A percentile compares a stretch with the other conserved stretches of the same genome.
These are phyloP conservation scores for Hirsutella rhossiliensis DNA, from an alignment of 2,329 filamentous ascomycete species.

Conservation along the genomic window DNA sequence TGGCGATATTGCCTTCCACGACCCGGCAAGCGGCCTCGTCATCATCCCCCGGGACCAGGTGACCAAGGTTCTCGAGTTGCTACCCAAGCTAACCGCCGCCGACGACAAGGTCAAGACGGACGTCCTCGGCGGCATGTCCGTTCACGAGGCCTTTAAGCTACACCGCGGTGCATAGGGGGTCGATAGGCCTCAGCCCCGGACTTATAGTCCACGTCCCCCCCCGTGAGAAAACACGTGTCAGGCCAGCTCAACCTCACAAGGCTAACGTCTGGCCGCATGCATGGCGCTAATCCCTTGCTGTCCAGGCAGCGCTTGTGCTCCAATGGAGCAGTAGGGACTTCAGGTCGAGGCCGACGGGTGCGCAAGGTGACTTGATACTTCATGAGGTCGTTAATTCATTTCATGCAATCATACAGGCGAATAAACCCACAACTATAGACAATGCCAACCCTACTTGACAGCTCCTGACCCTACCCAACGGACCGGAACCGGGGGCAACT, in stretches of 20 bases:
- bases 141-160: conserved; percentile 54
- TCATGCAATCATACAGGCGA: conserved; percentile 21
- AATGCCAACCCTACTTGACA: conserved; percentile 11
- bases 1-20: conserved; percentile 60
- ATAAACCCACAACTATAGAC: conserved; percentile 10
- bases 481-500: conserved; percentile 1
- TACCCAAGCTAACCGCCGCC: conserved; percentile 36
- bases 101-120: conserved; percentile 53
- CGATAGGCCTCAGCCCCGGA: not conserved
- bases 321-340: too few species aligned
- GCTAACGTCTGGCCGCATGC: too few species aligned
- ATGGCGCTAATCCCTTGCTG: too few species aligned
- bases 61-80: conserved; percentile 45
- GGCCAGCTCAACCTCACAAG: too few species aligned
- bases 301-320: too few species aligned
- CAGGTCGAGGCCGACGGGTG: not conserved
- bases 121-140: conserved; percentile 47
- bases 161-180: conserved; percentile 25
- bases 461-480: conserved; percentile 5
- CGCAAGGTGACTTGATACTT: not conserved
- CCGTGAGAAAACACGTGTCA: too few species aligned
- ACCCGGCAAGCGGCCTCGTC: conserved; percentile 58
- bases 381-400: conserved; percentile 26
- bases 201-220: too few species aligned
- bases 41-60: conserved; percentile 52